A percentile compares a stretch with the other conserved stretches of the same genome.
Evolutionary conservation across 2,329 filamentous ascomycete genomes (phyloP).

Genomic region (Neopestalotiopsis sp.): DNA sequence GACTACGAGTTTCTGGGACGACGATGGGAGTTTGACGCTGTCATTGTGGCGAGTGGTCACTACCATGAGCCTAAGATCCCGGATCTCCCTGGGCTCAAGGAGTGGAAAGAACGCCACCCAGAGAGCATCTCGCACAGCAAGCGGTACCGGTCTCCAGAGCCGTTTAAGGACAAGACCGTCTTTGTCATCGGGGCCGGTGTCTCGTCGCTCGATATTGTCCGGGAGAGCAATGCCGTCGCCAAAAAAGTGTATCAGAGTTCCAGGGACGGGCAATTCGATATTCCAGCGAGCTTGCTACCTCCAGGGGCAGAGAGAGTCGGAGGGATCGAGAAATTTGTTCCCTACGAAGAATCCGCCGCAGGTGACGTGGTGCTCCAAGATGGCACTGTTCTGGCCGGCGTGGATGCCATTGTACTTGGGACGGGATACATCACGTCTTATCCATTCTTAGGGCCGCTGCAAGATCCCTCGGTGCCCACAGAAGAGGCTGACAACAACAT

Average conservation of each 20-base stretch:
- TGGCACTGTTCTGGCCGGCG: slow-evolving; percentile 55
- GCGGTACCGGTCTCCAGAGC: slow-evolving; percentile 68
- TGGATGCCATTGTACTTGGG: slow-evolving; percentile 68
- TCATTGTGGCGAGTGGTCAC: slow-evolving; percentile 72
- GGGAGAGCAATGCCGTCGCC: slow-evolving; percentile 43
- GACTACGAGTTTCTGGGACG: slow-evolving; percentile 35
- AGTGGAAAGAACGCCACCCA: slow-evolving; percentile 61
- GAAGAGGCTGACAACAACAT: slow-evolving; percentile 56
- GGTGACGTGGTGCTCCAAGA: slow-evolving; percentile 58
- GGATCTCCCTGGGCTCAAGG: slow-evolving; percentile 60
- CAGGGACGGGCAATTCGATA: slow-evolving; percentile 65
- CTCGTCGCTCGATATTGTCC: slow-evolving; percentile 48
- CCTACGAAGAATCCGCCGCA: slow-evolving; percentile 36
- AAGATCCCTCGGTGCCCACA: slow-evolving; percentile 44
- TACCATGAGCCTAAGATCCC: slow-evolving; percentile 70
- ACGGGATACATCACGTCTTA: slow-evolving; percentile 74
- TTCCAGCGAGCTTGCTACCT: slow-evolving; percentile 59
- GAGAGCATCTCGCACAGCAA: slow-evolving; percentile 71
- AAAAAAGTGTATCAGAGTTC: slow-evolving; percentile 56
- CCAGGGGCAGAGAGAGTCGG: slow-evolving; percentile 56
- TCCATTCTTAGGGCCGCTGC: slow-evolving; percentile 64
- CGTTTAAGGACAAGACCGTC: slow-evolving; percentile 58
- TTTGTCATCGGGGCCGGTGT: slow-evolving; percentile 60
- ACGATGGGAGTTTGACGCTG: slow-evolving; percentile 60
- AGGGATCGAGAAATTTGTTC: slow-evolving; percentile 52